phyloP scores from a whole-genome alignment of 164 flowering plant genomes.

The Magnolia officinalis region DNA sequence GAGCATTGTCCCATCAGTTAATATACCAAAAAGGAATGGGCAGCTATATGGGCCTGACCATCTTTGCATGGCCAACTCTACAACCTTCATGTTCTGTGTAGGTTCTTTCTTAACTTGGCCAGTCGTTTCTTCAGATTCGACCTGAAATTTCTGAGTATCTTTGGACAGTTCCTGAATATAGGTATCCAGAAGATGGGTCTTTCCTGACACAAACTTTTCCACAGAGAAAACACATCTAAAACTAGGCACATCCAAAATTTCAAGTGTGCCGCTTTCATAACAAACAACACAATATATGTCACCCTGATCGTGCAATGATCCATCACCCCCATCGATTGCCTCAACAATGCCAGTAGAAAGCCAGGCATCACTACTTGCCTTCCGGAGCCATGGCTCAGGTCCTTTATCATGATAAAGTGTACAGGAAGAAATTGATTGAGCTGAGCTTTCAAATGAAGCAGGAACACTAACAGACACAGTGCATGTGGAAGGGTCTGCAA shows the following conservation, averaged over 20 bases:
- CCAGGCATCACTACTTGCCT: slow-evolving; percentile 97
- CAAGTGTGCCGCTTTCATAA: slow-evolving; percentile 78
- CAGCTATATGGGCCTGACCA: slow-evolving; percentile 82
- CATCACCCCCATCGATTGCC: slow-evolving; percentile 87
- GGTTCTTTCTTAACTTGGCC: slow-evolving; percentile 58
- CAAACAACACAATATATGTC: slow-evolving; percentile 91
- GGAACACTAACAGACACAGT: slow-evolving; percentile 63
- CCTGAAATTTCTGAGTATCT: slow-evolving; percentile 27
- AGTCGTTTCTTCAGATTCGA: slow-evolving; percentile 35
- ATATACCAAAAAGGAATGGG: slow-evolving; percentile 77
- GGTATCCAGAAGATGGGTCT: slow-evolving; percentile 56
- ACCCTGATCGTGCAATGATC: slow-evolving; percentile 71
- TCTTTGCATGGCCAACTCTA: slow-evolving; percentile 87
- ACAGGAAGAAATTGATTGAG: slow-evolving; percentile 64
- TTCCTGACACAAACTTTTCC: slow-evolving; percentile 79
- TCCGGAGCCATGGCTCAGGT: slow-evolving; percentile 93
- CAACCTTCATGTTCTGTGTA: slow-evolving; percentile 56
- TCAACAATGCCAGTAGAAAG: slow-evolving; percentile 83
- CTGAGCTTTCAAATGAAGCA: slow-evolving; percentile 53
- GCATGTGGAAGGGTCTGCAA: slow-evolving; percentile 78
- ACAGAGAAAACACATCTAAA: slow-evolving; percentile 77
- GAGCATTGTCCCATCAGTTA: slow-evolving; percentile 87
- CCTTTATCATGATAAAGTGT: slow-evolving; percentile 95
- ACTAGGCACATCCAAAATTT: slow-evolving; percentile 91
- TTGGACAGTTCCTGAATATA: slow-evolving; percentile 30